Percentiles rank a stretch among this genome's conserved stretches.
These are phyloP conservation scores for Aspergillus olivimuriae DNA, from an alignment of 495 filamentous ascomycete genomes.

Conservation along the genomic window DNA sequence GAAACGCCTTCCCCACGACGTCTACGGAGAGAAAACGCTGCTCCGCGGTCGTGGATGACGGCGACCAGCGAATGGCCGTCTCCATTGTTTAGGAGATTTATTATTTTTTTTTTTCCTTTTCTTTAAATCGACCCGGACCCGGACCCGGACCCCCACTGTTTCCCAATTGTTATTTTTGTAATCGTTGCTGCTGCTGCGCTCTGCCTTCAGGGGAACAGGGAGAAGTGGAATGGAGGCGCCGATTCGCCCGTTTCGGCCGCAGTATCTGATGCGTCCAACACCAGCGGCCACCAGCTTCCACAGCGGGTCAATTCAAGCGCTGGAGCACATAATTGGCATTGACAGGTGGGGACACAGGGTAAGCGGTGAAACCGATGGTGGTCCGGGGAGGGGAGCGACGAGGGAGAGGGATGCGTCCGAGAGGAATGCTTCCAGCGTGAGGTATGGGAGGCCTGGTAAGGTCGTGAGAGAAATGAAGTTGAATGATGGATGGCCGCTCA, in stretches of 20 bases:
- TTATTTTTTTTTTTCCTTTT: background rate
- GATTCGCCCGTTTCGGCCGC: background rate
- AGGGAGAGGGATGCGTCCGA: no score
- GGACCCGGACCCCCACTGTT: background rate
- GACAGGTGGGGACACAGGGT: no score
- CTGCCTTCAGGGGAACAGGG: no score
- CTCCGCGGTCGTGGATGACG: conserved; percentile 57
- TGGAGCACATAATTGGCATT: conserved; percentile 11
- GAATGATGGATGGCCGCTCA: background rate
- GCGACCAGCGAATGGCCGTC: conserved; percentile 81
- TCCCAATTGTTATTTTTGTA: background rate
- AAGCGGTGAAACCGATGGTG: background rate
- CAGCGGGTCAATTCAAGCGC: conserved; percentile 10
- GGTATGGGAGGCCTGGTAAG: no score
- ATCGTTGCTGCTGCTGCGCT: no score
- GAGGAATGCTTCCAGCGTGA: no score
- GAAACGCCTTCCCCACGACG: conserved; percentile 69
- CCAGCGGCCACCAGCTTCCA: conserved; percentile 3
- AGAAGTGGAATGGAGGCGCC: background rate
- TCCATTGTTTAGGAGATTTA: conserved; percentile 42
- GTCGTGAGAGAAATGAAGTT: background rate
- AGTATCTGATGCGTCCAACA: conserved; percentile 7
- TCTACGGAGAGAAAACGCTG: conserved; percentile 81
- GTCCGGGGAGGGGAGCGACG: background rate
- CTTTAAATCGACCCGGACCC: background rate